Conservation (phyloP, 208 protist genomes). For the Leishmania guyanensis region DNA sequence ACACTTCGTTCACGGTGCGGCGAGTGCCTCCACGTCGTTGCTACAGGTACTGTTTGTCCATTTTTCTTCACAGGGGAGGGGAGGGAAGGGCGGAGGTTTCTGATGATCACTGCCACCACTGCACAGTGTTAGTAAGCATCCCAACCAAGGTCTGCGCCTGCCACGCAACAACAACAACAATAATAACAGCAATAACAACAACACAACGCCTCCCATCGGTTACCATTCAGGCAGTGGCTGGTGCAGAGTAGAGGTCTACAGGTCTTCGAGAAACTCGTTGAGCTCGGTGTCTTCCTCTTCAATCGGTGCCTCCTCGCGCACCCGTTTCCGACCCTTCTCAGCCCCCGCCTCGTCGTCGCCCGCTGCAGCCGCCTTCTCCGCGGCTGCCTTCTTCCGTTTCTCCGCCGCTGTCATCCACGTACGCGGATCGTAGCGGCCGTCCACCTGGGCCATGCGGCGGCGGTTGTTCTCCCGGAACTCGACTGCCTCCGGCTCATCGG, state of each 20-base stretch:
- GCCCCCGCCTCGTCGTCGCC: slow-evolving; percentile 17
- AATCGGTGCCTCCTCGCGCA: slow-evolving; percentile 35
- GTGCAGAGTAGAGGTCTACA: slow-evolving; percentile 29
- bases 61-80: too few species aligned
- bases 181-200: background rate
- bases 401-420: slow-evolving; percentile 83
- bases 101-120: background rate
- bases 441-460: slow-evolving; percentile 86
- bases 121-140: background rate
- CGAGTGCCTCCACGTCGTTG: background rate
- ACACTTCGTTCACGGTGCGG: background rate
- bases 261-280: slow-evolving; percentile 76
- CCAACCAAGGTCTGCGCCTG: background rate
- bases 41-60: background rate
- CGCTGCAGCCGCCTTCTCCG: slow-evolving; percentile 25
- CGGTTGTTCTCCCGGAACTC: slow-evolving; percentile 92
- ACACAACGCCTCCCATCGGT: background rate
- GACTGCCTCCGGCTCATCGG: slow-evolving; percentile 86
- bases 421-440: slow-evolving; percentile 88
- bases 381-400: slow-evolving; percentile 32
- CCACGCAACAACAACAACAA: slow-evolving; percentile 5
- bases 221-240: slow-evolving; percentile 1
- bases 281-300: slow-evolving; percentile 69
- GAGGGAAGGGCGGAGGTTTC: background rate
- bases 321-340: slow-evolving; percentile 44